Evolutionary conservation across 1,139 yeast species (phyloP).

Genomic region (Saccharomyces hybrid): DNA sequence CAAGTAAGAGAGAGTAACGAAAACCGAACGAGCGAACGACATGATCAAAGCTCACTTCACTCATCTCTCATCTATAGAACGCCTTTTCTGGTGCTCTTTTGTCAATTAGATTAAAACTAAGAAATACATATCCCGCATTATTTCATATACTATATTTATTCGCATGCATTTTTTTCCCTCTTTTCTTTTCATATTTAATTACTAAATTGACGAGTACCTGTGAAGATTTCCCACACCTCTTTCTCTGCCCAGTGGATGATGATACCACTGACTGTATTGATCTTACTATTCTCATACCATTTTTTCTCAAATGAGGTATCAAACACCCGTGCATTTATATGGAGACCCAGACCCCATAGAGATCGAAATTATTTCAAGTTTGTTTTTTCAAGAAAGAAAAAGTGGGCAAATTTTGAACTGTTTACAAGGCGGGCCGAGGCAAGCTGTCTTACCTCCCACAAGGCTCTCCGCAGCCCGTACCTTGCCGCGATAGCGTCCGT

Average conservation of each 20-base stretch:
- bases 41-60: neutral
- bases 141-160: neutral
- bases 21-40: neutral
- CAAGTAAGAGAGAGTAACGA: neutral
- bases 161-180: neutral
- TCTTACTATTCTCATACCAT: too few species aligned
- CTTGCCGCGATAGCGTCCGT: neutral
- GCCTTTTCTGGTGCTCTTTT: neutral
- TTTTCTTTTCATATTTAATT: neutral
- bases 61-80: neutral
- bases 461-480: neutral
- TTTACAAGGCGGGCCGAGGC: neutral
- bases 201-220: neutral
- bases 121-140: neutral
- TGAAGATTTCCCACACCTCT: too few species aligned
- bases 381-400: neutral
- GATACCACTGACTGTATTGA: too few species aligned
- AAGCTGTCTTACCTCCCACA: neutral
- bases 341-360: too few species aligned
- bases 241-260: too few species aligned
- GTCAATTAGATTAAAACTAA: neutral
- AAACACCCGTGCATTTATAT: too few species aligned
- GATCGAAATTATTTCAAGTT: too few species aligned
- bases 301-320: too few species aligned
- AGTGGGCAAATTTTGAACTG: neutral